Conservation (phyloP, 179 eudicot species). For the Drosera spatulata region DNA sequence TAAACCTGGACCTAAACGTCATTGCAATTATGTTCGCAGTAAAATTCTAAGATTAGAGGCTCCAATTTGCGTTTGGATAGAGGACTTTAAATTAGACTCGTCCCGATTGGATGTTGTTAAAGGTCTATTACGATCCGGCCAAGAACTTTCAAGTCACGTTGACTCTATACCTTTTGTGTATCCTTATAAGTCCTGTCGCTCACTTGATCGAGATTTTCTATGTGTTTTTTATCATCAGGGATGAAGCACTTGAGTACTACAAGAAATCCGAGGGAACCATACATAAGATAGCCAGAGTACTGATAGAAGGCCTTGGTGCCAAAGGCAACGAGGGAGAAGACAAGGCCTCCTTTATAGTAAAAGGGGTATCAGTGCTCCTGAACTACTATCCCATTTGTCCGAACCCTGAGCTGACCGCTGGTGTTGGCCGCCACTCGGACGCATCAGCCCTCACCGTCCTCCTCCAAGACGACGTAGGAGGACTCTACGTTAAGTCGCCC, state of each 20-base stretch:
- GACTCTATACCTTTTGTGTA: too few relatives aligned
- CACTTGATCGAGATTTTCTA: not conserved
- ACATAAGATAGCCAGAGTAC: not conserved
- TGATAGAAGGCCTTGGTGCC: not conserved
- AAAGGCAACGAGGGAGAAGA: not conserved
- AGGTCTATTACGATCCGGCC: too few relatives aligned
- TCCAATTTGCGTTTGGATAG: too few relatives aligned
- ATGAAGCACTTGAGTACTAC: not conserved
- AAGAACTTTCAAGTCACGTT: too few relatives aligned
- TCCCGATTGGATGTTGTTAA: too few relatives aligned
- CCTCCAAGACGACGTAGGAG: constrained; percentile 25
- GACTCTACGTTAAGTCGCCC: constrained; percentile 15
- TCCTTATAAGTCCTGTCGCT: not conserved
- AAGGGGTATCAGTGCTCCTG: constrained; percentile 2
- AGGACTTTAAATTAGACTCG: too few relatives aligned
- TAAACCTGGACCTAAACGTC: too few relatives aligned
- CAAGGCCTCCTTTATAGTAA: not conserved
- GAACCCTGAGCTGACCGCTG: constrained; percentile 21
- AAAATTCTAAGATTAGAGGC: too few relatives aligned
- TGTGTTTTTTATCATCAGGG: not conserved
- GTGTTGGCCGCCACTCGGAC: constrained; percentile 23
- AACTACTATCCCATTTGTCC: constrained; percentile 22
- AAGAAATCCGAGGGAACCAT: not conserved
- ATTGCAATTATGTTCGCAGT: too few relatives aligned
- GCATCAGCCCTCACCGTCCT: constrained; percentile 21